phyloP scores from a whole-genome alignment of 2,329 filamentous ascomycete genomes.

The Dactylonectria macrodidyma region DNA sequence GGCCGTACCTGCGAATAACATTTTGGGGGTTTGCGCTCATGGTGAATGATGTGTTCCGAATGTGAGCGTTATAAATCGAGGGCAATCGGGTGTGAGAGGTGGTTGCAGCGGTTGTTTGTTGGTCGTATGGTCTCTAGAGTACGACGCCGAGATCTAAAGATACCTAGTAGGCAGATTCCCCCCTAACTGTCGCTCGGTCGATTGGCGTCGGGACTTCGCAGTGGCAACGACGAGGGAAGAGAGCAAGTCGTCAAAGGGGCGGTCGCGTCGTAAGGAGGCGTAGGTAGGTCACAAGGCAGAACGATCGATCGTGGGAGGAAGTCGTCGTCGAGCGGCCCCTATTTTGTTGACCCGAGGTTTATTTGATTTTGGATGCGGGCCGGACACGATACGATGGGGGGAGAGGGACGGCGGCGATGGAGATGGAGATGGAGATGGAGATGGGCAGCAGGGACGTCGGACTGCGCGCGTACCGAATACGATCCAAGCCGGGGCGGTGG shows the following conservation, averaged over 20 bases:
- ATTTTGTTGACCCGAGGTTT: constrained; percentile 26
- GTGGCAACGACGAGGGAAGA: constrained; percentile 7
- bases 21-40: constrained; percentile 67
- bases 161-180: constrained; percentile 11
- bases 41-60: constrained; percentile 41
- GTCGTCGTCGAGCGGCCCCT: constrained; percentile 32
- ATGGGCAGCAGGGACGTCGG: constrained; percentile 31
- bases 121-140: constrained; percentile 18
- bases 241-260: constrained; percentile 17
- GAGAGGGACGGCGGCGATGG: constrained; percentile 3
- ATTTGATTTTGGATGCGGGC: constrained; percentile 3
- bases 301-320: constrained; percentile 20
- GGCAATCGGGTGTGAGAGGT: constrained; percentile 24
- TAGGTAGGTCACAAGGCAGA: constrained; percentile 6
- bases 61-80: constrained; percentile 30
- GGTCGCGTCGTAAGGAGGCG: constrained; percentile 20
- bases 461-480: constrained; percentile 40
- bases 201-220: constrained; percentile 12
- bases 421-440: constrained; percentile 26
- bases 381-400: constrained; percentile 5
- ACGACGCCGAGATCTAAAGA: constrained; percentile 17
- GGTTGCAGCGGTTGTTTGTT: constrained; percentile 16
- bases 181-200: constrained; percentile 26
- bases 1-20: constrained; percentile 76
- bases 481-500: constrained; percentile 46